Percentiles rank a stretch among this genome's conserved stretches.
phyloP scores from a whole-genome alignment of 2,329 filamentous ascomycete species.

The Clarireedia homoeocarpa region DNA sequence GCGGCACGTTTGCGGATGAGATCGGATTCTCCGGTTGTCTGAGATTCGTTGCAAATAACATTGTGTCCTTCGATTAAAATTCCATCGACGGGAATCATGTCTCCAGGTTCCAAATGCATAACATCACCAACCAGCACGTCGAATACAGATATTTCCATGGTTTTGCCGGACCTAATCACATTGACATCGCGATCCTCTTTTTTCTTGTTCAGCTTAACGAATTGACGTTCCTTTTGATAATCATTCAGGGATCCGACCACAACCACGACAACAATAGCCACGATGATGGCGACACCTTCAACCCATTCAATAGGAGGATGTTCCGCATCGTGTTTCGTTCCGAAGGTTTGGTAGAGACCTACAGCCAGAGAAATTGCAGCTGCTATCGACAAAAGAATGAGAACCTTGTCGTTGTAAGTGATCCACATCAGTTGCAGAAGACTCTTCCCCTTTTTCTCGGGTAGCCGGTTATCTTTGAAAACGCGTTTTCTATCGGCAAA shows the following conservation, averaged over 20 bases:
- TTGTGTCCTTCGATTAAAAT: constrained; percentile 60
- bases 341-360: constrained; percentile 66
- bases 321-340: constrained; percentile 40
- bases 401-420: constrained; percentile 74
- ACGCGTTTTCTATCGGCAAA: constrained; percentile 61
- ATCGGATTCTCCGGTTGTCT: constrained; percentile 69
- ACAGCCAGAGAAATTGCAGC: constrained; percentile 67
- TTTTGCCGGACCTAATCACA: constrained; percentile 66
- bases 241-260: constrained; percentile 72
- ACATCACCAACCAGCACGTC: constrained; percentile 69
- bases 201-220: constrained; percentile 72
- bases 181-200: constrained; percentile 71
- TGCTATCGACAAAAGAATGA: constrained; percentile 63
- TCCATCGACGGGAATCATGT: constrained; percentile 65
- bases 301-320: constrained; percentile 63
- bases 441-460: constrained; percentile 60
- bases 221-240: constrained; percentile 75
- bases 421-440: constrained; percentile 68
- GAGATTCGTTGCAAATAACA: constrained; percentile 65
- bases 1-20: constrained; percentile 59
- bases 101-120: constrained; percentile 64
- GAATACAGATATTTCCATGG: constrained; percentile 60
- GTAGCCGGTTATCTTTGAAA: constrained; percentile 61
- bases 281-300: constrained; percentile 71
- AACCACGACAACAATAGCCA: constrained; percentile 69